Percentiles rank a stretch among this genome's conserved stretches.
phyloP scores from a whole-genome alignment of 2,329 filamentous ascomycete genomes.

The Aspergillus fumigatiaffinis region DNA sequence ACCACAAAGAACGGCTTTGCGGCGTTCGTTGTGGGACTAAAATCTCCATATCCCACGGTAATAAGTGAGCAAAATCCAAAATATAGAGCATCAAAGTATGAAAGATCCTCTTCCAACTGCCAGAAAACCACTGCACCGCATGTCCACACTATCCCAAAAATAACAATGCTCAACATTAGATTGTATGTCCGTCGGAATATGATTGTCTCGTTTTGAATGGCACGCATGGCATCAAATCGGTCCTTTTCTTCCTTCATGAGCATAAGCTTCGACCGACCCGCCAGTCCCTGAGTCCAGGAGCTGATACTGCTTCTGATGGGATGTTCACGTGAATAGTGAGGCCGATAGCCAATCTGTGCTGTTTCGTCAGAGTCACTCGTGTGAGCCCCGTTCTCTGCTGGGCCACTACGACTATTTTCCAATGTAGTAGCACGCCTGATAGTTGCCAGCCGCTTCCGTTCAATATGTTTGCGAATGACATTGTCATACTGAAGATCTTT shows the following conservation, averaged over 20 bases:
- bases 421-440: slow-evolving; percentile 51
- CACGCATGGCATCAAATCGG: slow-evolving; percentile 77
- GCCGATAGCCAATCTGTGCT: slow-evolving; percentile 4
- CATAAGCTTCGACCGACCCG: slow-evolving; percentile 44
- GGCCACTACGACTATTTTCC: slow-evolving; percentile 16
- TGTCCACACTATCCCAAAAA: slow-evolving; percentile 75
- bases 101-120: slow-evolving; percentile 53
- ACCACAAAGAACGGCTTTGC: slow-evolving; percentile 89
- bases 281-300: slow-evolving; percentile 11
- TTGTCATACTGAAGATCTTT: slow-evolving; percentile 59
- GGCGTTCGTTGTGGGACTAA: slow-evolving; percentile 70
- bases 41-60: slow-evolving; percentile 84
- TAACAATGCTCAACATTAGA: slow-evolving; percentile 62
- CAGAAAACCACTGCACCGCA: slow-evolving; percentile 75
- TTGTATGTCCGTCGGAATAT: slow-evolving; percentile 70
- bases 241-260: slow-evolving; percentile 61
- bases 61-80: slow-evolving; percentile 79
- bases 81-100: slow-evolving; percentile 78
- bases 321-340: slow-evolving; percentile 4
- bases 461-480: slow-evolving; percentile 57
- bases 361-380: slow-evolving; percentile 5
- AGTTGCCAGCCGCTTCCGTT: slow-evolving; percentile 52
- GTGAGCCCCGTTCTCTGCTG: slow-evolving; percentile 13
- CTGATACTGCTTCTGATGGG: slow-evolving; percentile 23
- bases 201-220: slow-evolving; percentile 65